Evolutionary conservation across 768 basidiomycete species (phyloP).

Genomic region (Suillus cothurnatus): DNA sequence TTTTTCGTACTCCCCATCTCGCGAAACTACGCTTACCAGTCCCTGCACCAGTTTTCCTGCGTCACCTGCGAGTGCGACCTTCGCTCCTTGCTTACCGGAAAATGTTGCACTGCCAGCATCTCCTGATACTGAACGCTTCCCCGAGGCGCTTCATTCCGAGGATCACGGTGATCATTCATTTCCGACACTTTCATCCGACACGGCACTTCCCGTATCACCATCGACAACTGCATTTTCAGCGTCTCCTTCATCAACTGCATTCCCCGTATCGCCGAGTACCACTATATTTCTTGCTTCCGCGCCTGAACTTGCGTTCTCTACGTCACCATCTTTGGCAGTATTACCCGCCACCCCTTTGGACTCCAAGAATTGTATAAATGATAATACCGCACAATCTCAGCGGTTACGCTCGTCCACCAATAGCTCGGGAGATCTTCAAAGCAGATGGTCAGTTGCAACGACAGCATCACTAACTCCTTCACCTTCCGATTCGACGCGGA

Average conservation of each 20-base stretch:
- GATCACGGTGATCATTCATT: conserved; percentile 3
- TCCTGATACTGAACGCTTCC: conserved; percentile 18
- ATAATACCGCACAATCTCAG: conserved; percentile 8
- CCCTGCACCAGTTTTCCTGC: conserved; percentile 25
- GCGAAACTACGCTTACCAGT: conserved; percentile 27
- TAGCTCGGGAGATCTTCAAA: conserved; percentile 8
- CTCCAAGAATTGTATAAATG: background rate
- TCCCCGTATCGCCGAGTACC: conserved; percentile 8
- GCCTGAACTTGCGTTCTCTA: background rate
- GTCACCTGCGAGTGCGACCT: conserved; percentile 23
- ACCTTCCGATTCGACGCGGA: conserved; percentile 13
- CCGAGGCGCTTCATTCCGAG: background rate
- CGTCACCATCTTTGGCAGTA: conserved; percentile 10
- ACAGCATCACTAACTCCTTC: conserved; percentile 31
- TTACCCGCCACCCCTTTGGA: conserved; percentile 15
- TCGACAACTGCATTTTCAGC: conserved; percentile 8
- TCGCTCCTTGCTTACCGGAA: conserved; percentile 26
- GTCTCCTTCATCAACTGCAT: conserved; percentile 10
- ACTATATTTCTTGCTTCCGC: conserved; percentile 1
- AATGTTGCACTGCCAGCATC: conserved; percentile 29
- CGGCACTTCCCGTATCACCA: background rate
- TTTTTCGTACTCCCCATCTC: conserved; percentile 30
- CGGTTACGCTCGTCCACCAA: conserved; percentile 7
- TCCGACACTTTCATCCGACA: conserved; percentile 10
- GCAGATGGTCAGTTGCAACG: conserved; percentile 33